phyloP scores from a whole-genome alignment of 768 basidiomycete genomes.

The Daedalea quercina region DNA sequence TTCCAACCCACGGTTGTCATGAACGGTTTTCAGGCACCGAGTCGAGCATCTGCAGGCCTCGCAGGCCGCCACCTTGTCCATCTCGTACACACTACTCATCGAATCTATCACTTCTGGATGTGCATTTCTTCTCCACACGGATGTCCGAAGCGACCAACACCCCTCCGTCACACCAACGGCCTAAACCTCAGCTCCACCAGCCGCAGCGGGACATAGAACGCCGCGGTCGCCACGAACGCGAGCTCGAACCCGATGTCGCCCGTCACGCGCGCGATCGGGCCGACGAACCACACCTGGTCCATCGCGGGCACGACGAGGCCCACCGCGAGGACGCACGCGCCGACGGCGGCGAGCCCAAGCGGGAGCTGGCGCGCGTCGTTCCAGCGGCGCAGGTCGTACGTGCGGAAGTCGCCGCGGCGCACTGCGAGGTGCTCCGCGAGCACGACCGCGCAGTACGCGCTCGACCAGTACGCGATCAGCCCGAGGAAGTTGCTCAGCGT shows the following conservation, averaged over 20 bases:
- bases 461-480: slow-evolving; percentile 43
- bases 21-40: too few relatives aligned
- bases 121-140: too few relatives aligned
- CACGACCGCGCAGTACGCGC: slow-evolving; percentile 51
- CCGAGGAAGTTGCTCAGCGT: slow-evolving; percentile 63
- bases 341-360: slow-evolving; percentile 53
- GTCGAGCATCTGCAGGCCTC: too few relatives aligned
- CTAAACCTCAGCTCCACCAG: slow-evolving; percentile 23
- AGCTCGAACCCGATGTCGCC: slow-evolving; percentile 72
- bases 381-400: slow-evolving; percentile 50
- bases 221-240: slow-evolving; percentile 40
- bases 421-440: slow-evolving; percentile 64
- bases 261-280: slow-evolving; percentile 54
- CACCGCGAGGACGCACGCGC: slow-evolving; percentile 43
- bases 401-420: slow-evolving; percentile 39
- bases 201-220: slow-evolving; percentile 51
- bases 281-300: slow-evolving; percentile 64
- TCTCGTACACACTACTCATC: too few relatives aligned
- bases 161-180: slow-evolving; percentile 18
- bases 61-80: too few relatives aligned
- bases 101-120: too few relatives aligned
- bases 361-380: slow-evolving; percentile 49
- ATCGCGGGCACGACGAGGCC: slow-evolving; percentile 59
- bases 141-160: too few relatives aligned
- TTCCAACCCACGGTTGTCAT: too few relatives aligned